Evolutionary conservation across 2,329 filamentous ascomycete species (phyloP).

Genomic region (Geosmithia flava): DNA sequence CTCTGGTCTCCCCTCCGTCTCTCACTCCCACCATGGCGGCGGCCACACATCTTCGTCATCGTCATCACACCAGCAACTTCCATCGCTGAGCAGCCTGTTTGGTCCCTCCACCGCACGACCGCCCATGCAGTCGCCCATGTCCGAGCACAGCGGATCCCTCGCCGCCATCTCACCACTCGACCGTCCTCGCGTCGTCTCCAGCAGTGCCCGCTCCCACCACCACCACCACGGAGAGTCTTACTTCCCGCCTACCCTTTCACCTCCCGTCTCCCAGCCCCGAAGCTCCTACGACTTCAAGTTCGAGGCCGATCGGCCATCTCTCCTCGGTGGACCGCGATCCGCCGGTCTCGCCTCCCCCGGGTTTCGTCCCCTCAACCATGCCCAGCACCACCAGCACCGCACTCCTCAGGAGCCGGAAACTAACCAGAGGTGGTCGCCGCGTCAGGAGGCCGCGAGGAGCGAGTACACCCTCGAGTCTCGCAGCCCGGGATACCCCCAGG

Average conservation of each 20-base stretch:
- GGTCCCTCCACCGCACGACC: constrained; percentile 29
- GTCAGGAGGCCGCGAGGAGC: constrained; percentile 23
- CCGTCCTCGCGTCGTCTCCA: constrained; percentile 26
- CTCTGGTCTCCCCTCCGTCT: constrained; percentile 17
- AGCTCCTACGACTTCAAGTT: constrained; percentile 32
- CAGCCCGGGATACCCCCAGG: constrained; percentile 19
- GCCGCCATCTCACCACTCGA: constrained; percentile 33
- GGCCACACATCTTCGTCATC: no score
- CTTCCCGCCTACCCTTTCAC: constrained; percentile 27
- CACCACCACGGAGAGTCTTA: constrained; percentile 27
- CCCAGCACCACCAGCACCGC: constrained; percentile 8
- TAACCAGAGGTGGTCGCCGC: neutral
- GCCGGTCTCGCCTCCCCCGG: constrained; percentile 31
- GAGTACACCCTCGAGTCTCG: constrained; percentile 34
- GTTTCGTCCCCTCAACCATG: constrained; percentile 24
- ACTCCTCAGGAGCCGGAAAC: neutral
- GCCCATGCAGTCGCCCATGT: constrained; percentile 30
- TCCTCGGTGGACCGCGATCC: constrained; percentile 18
- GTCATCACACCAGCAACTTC: constrained; percentile 33
- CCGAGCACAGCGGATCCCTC: constrained; percentile 30
- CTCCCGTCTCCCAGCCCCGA: constrained; percentile 28
- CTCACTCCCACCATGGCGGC: constrained; percentile 5
- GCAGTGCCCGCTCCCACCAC: constrained; percentile 12
- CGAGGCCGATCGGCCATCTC: constrained; percentile 25
- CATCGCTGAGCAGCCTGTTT: constrained; percentile 45